Conservation (phyloP, 2,329 filamentous ascomycete genomes). For the Didymella sp. region DNA sequence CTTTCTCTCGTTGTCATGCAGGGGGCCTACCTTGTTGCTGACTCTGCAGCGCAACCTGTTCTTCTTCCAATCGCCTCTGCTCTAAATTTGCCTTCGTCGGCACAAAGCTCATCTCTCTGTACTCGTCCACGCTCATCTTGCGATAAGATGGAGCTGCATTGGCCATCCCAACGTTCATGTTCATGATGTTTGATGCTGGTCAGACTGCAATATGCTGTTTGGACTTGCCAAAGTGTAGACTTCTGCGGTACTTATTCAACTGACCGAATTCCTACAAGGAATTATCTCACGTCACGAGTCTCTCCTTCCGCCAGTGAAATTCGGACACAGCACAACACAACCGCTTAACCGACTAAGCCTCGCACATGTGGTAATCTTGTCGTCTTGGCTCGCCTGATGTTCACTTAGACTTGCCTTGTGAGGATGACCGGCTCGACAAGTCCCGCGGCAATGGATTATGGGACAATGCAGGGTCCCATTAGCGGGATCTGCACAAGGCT, state of each 20-base stretch:
- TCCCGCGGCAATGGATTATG: constrained; percentile 1
- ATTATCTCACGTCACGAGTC: constrained; percentile 11
- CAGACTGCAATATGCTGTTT: not conserved
- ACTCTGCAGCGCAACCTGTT: constrained; percentile 1
- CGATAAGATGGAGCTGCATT: constrained; percentile 4
- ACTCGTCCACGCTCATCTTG: constrained; percentile 12
- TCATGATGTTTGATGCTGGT: not conserved
- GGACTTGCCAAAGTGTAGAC: not conserved
- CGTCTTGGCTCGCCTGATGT: constrained; percentile 14
- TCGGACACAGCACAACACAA: not conserved
- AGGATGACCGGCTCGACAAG: constrained; percentile 9
- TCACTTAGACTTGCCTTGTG: constrained; percentile 12
- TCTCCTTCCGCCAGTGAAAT: not conserved
- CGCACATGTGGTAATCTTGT: not conserved
- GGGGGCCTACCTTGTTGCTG: constrained; percentile 4
- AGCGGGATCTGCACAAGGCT: constrained; percentile 8
- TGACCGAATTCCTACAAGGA: not conserved
- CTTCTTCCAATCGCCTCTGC: constrained; percentile 1
- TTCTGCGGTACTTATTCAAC: constrained; percentile 3
- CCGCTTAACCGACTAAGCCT: constrained; percentile 17
- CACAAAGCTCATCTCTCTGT: constrained; percentile 2
- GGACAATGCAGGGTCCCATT: constrained; percentile 5
- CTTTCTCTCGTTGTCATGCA: not conserved
- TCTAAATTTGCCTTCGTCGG: constrained; percentile 1
- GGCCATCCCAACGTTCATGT: constrained; percentile 2